phyloP scores from a whole-genome alignment of 345 rosid species.

The Triadica sebifera region DNA sequence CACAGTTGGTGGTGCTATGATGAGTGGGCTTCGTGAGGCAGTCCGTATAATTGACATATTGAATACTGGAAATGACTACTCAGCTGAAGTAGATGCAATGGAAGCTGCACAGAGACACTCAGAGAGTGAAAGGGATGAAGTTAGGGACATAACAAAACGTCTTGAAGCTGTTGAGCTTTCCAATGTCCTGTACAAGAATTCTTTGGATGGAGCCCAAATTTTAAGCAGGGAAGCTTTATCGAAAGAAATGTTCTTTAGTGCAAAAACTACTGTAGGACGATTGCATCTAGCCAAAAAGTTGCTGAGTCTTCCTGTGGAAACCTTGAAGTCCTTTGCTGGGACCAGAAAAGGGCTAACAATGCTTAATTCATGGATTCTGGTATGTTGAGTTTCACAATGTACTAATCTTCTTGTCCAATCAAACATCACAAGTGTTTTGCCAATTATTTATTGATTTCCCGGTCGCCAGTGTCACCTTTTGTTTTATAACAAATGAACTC shows the following conservation, averaged over 20 bases:
- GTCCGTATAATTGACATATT: conserved; percentile 92
- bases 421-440: conserved; percentile 11
- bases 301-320: conserved; percentile 73
- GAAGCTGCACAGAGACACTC: conserved; percentile 82
- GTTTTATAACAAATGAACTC: background rate
- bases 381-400: conserved; percentile 32
- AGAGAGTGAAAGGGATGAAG: conserved; percentile 89
- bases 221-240: conserved; percentile 77
- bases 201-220: conserved; percentile 56
- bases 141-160: conserved; percentile 80
- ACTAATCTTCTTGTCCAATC: conserved; percentile 12
- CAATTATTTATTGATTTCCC: conserved; percentile 15
- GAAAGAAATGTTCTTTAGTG: conserved; percentile 80
- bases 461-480: conserved; percentile 6
- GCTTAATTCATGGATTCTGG: conserved; percentile 99
- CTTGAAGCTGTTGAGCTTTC: conserved; percentile 94
- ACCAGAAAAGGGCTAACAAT: conserved; percentile 82
- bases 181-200: conserved; percentile 63
- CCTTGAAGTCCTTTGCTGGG: conserved; percentile 92
- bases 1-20: conserved; percentile 99
- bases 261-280: conserved; percentile 86
- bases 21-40: conserved; percentile 98
- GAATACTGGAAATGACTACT: conserved; percentile 78
- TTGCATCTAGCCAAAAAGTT: conserved; percentile 86
- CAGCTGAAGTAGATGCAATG: conserved; percentile 85